Evolutionary conservation across 2,329 filamentous ascomycete genomes (phyloP).

Genomic region (Colletotrichum salicis): DNA sequence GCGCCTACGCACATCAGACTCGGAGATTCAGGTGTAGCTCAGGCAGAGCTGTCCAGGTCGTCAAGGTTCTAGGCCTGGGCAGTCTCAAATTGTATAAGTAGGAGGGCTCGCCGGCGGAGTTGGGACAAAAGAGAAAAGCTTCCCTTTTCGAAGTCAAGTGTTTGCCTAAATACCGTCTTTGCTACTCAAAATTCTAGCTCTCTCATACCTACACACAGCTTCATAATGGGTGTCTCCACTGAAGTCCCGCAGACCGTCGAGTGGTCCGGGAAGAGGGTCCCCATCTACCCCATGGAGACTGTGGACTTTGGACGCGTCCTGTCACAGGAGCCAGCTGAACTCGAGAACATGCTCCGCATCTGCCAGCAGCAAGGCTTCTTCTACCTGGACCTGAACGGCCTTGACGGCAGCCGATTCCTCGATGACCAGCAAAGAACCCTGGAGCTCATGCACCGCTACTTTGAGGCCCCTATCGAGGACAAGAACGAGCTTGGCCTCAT

Average conservation of each 20-base stretch:
- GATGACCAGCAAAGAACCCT: constrained; percentile 63
- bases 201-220: not conserved
- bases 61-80: not conserved
- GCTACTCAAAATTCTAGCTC: not conserved
- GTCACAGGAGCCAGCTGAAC: constrained; percentile 63
- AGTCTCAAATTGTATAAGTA: constrained; percentile 21
- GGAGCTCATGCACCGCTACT: constrained; percentile 66
- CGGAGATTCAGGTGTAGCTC: not conserved
- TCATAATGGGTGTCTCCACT: constrained; percentile 32
- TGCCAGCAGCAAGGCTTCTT: constrained; percentile 66
- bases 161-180: no score
- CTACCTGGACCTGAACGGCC: constrained; percentile 63
- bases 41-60: not conserved
- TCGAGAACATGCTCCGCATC: constrained; percentile 60
- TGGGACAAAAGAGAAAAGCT: not conserved
- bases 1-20: not conserved
- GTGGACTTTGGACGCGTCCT: constrained; percentile 63
- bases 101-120: not conserved
- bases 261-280: constrained; percentile 60
- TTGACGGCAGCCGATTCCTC: constrained; percentile 64
- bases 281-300: constrained; percentile 63
- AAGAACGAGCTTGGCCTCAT: constrained; percentile 68
- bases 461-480: constrained; percentile 60
- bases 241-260: constrained; percentile 53
- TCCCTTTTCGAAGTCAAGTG: not conserved